Evolutionary conservation across 805 yeast genomes (phyloP).

Genomic region (Blastobotrys chiropterorum): DNA sequence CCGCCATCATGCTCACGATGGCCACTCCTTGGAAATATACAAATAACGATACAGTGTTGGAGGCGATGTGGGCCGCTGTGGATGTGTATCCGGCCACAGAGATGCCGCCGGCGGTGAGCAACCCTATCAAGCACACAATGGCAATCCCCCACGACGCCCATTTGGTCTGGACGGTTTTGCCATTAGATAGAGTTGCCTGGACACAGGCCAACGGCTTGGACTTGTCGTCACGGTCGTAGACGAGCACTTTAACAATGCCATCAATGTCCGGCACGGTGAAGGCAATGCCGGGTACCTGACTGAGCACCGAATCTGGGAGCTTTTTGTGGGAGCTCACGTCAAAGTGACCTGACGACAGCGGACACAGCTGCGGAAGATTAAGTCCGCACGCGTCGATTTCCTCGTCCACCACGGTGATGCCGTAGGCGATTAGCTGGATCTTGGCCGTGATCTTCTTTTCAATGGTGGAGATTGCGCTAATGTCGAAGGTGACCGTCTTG

Average conservation of each 20-base stretch:
- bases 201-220: slow-evolving; percentile 75
- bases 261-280: slow-evolving; percentile 91
- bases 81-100: slow-evolving; percentile 83
- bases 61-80: slow-evolving; percentile 96
- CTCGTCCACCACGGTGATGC: slow-evolving; percentile 54
- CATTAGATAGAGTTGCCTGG: slow-evolving; percentile 77
- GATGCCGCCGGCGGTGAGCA: slow-evolving; percentile 78
- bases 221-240: slow-evolving; percentile 46
- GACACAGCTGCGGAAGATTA: slow-evolving; percentile 59
- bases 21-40: slow-evolving; percentile 92
- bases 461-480: slow-evolving; percentile 74
- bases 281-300: slow-evolving; percentile 72
- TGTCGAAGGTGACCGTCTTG: slow-evolving; percentile 53
- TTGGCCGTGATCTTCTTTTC: slow-evolving; percentile 64
- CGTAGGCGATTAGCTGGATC: slow-evolving; percentile 69
- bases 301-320: slow-evolving; percentile 38
- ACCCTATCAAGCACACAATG: slow-evolving; percentile 80
- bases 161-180: slow-evolving; percentile 87
- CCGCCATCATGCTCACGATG: slow-evolving; percentile 92
- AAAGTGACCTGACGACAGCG: slow-evolving; percentile 80
- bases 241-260: slow-evolving; percentile 76
- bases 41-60: slow-evolving; percentile 87
- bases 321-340: slow-evolving; percentile 40
- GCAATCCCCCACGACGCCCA: slow-evolving; percentile 97
- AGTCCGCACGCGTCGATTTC: slow-evolving; percentile 57